These are phyloP conservation scores for Solanum corneliomulleri DNA, from an alignment of 257 asterid species.

Conservation along the genomic window DNA sequence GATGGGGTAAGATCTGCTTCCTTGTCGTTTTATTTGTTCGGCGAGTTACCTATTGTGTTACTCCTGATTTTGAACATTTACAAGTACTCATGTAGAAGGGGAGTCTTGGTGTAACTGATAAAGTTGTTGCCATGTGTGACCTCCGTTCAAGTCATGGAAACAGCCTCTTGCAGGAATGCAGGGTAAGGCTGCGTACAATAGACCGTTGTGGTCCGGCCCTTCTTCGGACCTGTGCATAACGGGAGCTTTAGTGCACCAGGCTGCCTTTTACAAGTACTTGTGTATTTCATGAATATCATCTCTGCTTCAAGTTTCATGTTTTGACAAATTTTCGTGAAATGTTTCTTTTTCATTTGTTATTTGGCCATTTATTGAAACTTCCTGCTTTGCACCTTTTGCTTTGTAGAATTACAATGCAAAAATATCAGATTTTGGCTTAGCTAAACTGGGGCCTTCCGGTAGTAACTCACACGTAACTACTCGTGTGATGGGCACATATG, in stretches of 20 bases:
- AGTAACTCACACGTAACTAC: slow-evolving; percentile 42
- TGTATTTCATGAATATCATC: not conserved
- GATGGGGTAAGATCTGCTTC: slow-evolving; percentile 17
- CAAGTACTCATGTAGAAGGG: not conserved
- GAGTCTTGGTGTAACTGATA: not conserved
- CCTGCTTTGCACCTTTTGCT: not conserved
- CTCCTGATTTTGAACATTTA: not conserved
- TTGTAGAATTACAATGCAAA: slow-evolving; percentile 39
- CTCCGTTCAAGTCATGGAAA: not conserved
- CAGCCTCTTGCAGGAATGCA: not conserved
- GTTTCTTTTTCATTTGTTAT: not conserved
- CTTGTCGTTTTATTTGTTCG: not conserved
- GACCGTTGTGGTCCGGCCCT: not conserved
- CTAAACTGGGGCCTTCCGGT: slow-evolving; percentile 34
- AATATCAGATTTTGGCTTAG: slow-evolving; percentile 41
- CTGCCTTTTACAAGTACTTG: not conserved
- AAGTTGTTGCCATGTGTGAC: not conserved
- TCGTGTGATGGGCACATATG: slow-evolving; percentile 37
- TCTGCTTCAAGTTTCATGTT: not conserved
- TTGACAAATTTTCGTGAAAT: not conserved
- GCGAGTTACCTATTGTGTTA: not conserved
- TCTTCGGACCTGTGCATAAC: not conserved
- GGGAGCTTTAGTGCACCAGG: not conserved
- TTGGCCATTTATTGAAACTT: not conserved
- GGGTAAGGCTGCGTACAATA: not conserved